Evolutionary conservation across 2,329 filamentous ascomycete species (phyloP), one percentile per base, ranked within the genome.

Genomic region (Colletotrichum falcatum): DNA sequence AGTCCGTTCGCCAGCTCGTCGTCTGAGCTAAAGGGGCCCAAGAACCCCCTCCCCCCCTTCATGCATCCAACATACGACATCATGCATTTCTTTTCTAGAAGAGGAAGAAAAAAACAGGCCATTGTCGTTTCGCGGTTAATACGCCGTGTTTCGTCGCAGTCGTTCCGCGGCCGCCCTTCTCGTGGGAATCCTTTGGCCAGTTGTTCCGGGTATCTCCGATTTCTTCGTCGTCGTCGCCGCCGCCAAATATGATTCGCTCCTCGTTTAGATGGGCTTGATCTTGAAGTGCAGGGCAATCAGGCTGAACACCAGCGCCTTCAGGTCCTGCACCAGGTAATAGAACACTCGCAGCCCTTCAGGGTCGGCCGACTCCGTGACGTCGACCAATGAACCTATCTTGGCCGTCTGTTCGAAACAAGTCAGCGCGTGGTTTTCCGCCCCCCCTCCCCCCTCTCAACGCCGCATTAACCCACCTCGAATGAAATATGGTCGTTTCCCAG

Each of bases 281-380:
- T 99, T 99, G 87, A 99, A 99, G 84, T 99, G 96, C 73, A 99
- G 87, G 2, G 94, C 94, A 77, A 98, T 99, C 74, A 99, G 83
- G 64, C 95, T 98, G 81, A 99, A 99, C 3, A 99, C 94, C 46
- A 99, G 86, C 0, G 96, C 96, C 83, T 98, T 99, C 33, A 99
- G 84, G 79, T 99, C 96, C 79, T 99, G 96, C 6, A 98, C 95
- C 9, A 99, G 90, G 79, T 99, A 99, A 85, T 99, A 99, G 82
- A 99, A 99, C 3, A 99, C 96, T 60, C 96, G 90, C 16, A 99
- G 88, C 37, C 96, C 96, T 82, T 99, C 96, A 1, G 96, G 96
- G 78, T 99, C 96, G 61, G 94, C 92, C 3, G 95, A 98, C 79
- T 98, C 96, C 61, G 94, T 97, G 70, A 99, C 96, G 79, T 99